These are phyloP conservation scores for Boletales sp. DNA, from an alignment of 768 basidiomycete genomes.

Conservation along the genomic window DNA sequence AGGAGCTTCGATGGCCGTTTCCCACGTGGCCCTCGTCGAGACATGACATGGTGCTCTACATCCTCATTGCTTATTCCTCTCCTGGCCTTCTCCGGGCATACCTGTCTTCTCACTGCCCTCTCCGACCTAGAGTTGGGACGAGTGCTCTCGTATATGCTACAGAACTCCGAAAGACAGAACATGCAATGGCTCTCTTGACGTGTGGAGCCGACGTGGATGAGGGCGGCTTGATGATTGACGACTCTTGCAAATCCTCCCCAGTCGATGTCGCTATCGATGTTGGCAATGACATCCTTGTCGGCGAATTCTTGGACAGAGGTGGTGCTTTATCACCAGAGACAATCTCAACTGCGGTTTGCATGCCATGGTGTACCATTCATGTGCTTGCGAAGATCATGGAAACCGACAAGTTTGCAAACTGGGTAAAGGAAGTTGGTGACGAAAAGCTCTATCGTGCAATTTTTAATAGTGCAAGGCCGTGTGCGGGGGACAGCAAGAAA, in stretches of 20 bases:
- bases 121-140: constrained; percentile 4
- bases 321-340: neutral
- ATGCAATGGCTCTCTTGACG: neutral
- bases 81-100: neutral
- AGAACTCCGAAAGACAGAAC: constrained; percentile 1
- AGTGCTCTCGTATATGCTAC: constrained; percentile 9
- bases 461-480: constrained; percentile 2
- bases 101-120: neutral
- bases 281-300: neutral
- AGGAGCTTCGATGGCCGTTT: neutral
- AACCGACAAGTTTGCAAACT: neutral
- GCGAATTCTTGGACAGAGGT: neutral
- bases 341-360: neutral
- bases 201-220: neutral
- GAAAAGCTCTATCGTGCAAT: neutral
- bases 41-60: neutral
- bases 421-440: neutral
- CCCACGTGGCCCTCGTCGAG: constrained; percentile 1
- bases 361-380: constrained; percentile 2
- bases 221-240: neutral
- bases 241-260: neutral
- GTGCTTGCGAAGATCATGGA: constrained; percentile 1
- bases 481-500: neutral
- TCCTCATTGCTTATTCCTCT: constrained; percentile 2
- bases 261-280: constrained; percentile 1